Percentiles rank a stretch among this genome's conserved stretches.
Conservation (phyloP, 2,329 filamentous ascomycete genomes). For the Alternaria sp. region DNA sequence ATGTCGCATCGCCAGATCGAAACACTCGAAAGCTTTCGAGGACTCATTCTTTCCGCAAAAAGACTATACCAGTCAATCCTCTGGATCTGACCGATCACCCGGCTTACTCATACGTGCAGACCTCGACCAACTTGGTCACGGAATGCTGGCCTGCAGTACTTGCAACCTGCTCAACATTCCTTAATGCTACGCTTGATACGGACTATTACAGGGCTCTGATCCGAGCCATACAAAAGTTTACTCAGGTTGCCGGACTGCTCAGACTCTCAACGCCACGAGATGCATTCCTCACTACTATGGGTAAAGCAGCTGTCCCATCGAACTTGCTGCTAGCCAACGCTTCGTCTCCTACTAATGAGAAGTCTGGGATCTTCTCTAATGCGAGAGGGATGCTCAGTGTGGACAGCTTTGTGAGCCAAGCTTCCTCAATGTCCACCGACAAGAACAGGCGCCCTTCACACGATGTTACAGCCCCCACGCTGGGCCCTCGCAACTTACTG, state of each 20-base stretch:
- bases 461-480: constrained; percentile 54
- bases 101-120: constrained; percentile 72
- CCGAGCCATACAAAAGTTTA: constrained; percentile 90
- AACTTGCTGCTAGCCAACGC: constrained; percentile 62
- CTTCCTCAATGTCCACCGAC: constrained; percentile 60
- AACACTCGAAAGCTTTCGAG: constrained; percentile 57
- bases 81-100: constrained; percentile 76
- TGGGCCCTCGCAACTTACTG: constrained; percentile 88
- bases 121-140: constrained; percentile 82
- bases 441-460: constrained; percentile 65
- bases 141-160: constrained; percentile 95
- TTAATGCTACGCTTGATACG: constrained; percentile 88
- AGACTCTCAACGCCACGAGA: constrained; percentile 86
- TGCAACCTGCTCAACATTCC: constrained; percentile 92
- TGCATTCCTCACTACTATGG: constrained; percentile 91
- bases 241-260: constrained; percentile 89
- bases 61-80: constrained; percentile 83
- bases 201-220: constrained; percentile 94
- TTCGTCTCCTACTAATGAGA: constrained; percentile 54
- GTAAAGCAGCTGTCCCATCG: constrained; percentile 89
- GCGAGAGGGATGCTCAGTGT: constrained; percentile 75
- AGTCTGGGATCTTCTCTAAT: constrained; percentile 69
- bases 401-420: constrained; percentile 69
- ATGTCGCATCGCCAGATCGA: constrained; percentile 31
- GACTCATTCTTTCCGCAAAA: constrained; percentile 72